phyloP scores from a whole-genome alignment of 805 yeast genomes.

The Suhomyces sp. region DNA sequence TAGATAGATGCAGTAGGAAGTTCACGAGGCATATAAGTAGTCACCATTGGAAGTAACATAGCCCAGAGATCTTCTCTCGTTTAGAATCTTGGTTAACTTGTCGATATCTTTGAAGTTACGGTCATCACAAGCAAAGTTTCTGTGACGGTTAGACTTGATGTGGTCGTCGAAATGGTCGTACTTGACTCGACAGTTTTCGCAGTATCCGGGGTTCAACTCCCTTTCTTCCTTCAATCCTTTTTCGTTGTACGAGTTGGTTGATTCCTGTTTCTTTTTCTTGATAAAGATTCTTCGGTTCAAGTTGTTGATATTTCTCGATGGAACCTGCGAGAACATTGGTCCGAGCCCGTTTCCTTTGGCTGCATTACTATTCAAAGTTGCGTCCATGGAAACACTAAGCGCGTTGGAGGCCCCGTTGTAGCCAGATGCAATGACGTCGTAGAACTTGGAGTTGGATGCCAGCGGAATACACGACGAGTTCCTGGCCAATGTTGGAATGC shows the following conservation, averaged over 20 bases:
- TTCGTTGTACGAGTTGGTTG: constrained; percentile 11
- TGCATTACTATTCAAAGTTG: constrained; percentile 34
- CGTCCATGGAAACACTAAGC: constrained; percentile 38
- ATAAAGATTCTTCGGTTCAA: constrained; percentile 45
- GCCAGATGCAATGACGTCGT: constrained; percentile 45
- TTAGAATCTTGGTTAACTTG: constrained; percentile 54
- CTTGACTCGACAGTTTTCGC: constrained; percentile 88
- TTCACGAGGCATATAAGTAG: constrained; percentile 9
- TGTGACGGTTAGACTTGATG: constrained; percentile 63
- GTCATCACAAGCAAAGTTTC: constrained; percentile 71
- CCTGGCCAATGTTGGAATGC: constrained; percentile 27
- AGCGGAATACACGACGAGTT: constrained; percentile 38
- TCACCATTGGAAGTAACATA: constrained; percentile 42
- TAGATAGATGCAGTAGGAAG: background rate
- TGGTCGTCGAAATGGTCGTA: constrained; percentile 81
- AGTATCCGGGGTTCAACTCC: constrained; percentile 66
- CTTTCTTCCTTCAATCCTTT: constrained; percentile 22
- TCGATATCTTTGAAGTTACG: constrained; percentile 77
- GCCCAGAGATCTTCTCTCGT: constrained; percentile 43
- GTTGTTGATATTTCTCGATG: constrained; percentile 49
- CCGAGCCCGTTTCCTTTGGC: constrained; percentile 53
- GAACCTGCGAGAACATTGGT: constrained; percentile 56
- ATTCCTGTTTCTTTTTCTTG: constrained; percentile 33
- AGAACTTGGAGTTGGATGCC: constrained; percentile 39
- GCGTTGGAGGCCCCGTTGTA: constrained; percentile 46